A percentile compares a stretch with the other conserved stretches of the same genome.
These are phyloP conservation scores for Penicillium goetzii DNA, from an alignment of 495 filamentous ascomycete genomes.

Conservation along the genomic window DNA sequence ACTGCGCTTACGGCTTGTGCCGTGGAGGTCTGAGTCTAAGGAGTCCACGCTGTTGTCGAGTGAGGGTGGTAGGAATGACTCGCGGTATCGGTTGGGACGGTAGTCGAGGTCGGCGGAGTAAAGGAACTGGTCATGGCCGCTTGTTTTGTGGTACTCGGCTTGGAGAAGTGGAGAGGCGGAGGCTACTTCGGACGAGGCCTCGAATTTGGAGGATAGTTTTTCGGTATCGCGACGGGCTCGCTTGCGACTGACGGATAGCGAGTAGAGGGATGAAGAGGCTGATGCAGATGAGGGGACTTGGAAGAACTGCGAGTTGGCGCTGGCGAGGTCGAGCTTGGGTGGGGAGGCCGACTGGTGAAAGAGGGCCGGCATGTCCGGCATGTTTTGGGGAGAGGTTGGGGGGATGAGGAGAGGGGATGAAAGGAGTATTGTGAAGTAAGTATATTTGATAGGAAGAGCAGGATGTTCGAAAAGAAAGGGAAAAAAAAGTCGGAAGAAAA, in stretches of 20 bases:
- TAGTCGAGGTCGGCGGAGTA: constrained; percentile 47
- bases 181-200: constrained; percentile 26
- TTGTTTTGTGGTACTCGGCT: constrained; percentile 61
- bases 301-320: constrained; percentile 64
- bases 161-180: constrained; percentile 56
- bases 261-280: constrained; percentile 62
- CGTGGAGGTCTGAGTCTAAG: constrained; percentile 25
- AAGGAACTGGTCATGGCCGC: constrained; percentile 57
- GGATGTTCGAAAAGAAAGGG: background rate
- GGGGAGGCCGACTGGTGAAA: constrained; percentile 56
- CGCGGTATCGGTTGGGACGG: constrained; percentile 50
- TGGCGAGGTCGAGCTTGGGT: constrained; percentile 57
- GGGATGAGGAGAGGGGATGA: background rate
- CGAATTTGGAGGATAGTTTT: constrained; percentile 33
- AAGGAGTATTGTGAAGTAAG: background rate
- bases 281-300: constrained; percentile 69
- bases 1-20: constrained; percentile 46
- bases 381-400: constrained; percentile 16
- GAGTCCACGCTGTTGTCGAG: constrained; percentile 41
- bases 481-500: background rate
- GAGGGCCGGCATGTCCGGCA: constrained; percentile 53
- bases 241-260: constrained; percentile 58
- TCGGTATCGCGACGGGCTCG: constrained; percentile 42
- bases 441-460: background rate
- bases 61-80: constrained; percentile 40